Base-by-base conservation (phyloP, 495 filamentous ascomycete species). In the Neurospora sp. region DNA sequence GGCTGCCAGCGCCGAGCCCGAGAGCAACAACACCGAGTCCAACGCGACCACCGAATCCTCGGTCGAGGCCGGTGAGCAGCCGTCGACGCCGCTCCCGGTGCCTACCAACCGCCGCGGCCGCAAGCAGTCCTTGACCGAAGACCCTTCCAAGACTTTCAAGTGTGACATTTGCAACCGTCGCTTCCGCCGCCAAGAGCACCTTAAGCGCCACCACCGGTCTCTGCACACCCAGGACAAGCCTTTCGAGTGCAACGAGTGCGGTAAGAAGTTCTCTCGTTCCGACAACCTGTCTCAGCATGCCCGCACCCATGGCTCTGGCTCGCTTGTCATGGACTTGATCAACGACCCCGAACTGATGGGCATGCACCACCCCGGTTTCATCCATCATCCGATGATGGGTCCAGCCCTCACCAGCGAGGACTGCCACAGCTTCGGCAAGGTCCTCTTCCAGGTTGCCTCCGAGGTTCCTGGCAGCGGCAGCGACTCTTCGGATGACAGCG, bases 151-250 rank as follows among this genome's bases (percentile, higher is more conserved):
- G 90, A 97, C 94, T 0, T 99, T 98, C 77, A 92, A 97, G 70
- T 99, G 96, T 86, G 92, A 93, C 53, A 87, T 98, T 22, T 99
- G 96, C 88, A 93, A 90, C 65, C 93, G 96, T 70, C 94, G 96
- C 70, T 99, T 99, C 90, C 93, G 96, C 74, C 93, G 96, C 73
- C 96, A 98, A 81, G 96, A 99, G 80, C 96, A 99, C 78, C 90
- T 99, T 72, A 98, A 98, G 90, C 93, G 96, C 73, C 96, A 99
- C 85, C 97, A 97, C 86, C 90, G 96, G 65, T 98, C 96, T 45
- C 93, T 99, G 59, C 96, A 98, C 85, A 99, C 96, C 2, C 90
- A 96, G 76, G 96, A 98, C 73, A 99, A 99, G 89, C 96, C 96
- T 8, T 98, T 98, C 80, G 93, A 97, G 82, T 99, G 96, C 84